Conservation (phyloP, 441 rosid species). For the Pelargonium australe region DNA sequence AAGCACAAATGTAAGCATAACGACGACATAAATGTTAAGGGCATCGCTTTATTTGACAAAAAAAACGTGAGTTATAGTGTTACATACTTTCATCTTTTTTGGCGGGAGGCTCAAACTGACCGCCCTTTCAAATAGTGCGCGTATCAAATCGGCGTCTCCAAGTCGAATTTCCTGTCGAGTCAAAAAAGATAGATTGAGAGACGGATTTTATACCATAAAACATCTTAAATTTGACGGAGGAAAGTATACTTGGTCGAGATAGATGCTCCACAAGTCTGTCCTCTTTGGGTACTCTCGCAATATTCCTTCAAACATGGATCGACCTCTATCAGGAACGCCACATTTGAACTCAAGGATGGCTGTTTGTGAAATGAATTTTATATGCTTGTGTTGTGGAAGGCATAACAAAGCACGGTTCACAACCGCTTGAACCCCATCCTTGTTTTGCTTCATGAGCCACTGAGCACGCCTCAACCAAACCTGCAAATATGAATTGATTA, state of each 20-base stretch:
- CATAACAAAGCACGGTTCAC: conserved; percentile 67
- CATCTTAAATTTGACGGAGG: background rate
- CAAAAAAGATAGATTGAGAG: background rate
- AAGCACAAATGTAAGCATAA: background rate
- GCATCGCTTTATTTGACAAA: conserved; percentile 4
- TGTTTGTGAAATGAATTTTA: conserved; percentile 78
- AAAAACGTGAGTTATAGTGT: background rate
- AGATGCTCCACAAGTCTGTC: conserved; percentile 93
- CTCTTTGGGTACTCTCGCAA: conserved; percentile 85
- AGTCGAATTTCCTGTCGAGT: conserved; percentile 62
- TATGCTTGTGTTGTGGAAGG: conserved; percentile 80
- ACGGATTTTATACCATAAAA: background rate
- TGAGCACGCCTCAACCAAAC: conserved; percentile 72
- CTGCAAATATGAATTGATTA: conserved; percentile 29
- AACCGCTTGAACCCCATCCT: conserved; percentile 59
- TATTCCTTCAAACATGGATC: conserved; percentile 81
- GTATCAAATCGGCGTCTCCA: conserved; percentile 63
- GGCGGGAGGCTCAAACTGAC: conserved; percentile 79
- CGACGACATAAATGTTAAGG: background rate
- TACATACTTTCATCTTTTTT: conserved; percentile 73
- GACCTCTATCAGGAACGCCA: conserved; percentile 83
- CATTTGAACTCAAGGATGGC: conserved; percentile 85
- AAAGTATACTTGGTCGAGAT: conserved; percentile 74
- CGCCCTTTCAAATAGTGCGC: conserved; percentile 79
- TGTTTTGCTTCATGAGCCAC: conserved; percentile 43